These are phyloP conservation scores for Moesziomyces antarcticus DNA, from an alignment of 1,284 basidiomycete species.

Conservation along the genomic window DNA sequence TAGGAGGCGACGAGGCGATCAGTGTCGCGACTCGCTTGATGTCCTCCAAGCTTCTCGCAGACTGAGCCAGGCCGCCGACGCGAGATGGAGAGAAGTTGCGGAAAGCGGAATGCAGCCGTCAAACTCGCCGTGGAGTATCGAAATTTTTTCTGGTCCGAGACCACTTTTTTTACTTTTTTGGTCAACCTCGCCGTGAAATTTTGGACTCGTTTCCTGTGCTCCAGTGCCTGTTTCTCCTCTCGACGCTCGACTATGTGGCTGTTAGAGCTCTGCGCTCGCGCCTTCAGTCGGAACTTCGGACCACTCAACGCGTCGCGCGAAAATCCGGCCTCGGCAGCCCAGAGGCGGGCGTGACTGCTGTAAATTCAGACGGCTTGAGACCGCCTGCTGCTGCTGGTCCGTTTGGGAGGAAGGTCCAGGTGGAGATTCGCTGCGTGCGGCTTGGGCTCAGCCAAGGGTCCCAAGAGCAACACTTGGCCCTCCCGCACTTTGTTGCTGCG, in stretches of 20 bases:
- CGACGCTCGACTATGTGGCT: background rate
- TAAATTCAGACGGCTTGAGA: no score
- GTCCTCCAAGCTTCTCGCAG: background rate
- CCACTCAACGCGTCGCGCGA: slow-evolving; percentile 44
- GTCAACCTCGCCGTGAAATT: slow-evolving; percentile 2
- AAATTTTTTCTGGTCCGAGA: slow-evolving; percentile 19
- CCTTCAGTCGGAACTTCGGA: background rate
- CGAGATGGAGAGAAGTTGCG: no score
- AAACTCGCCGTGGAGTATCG: background rate
- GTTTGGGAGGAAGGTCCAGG: no score
- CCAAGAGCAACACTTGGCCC: background rate
- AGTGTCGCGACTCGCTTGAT: slow-evolving; percentile 7
- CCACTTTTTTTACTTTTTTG: background rate
- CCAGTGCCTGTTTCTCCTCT: slow-evolving; percentile 1
- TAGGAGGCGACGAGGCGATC: slow-evolving; percentile 27
- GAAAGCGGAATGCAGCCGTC: background rate
- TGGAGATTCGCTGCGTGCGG: no score
- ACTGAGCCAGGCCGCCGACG: no score
- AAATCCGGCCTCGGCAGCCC: background rate
- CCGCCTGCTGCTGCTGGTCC: no score
- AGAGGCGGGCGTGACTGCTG: background rate
- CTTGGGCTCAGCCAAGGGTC: background rate
- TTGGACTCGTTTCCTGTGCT: slow-evolving; percentile 5
- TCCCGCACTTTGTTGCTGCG: background rate
- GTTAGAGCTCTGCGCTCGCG: background rate